Percentiles rank a stretch among this genome's conserved stretches.
These are phyloP conservation scores for Phascolomyces articulosus DNA, from an alignment of 371 early-diverging fungal species.

Conservation along the genomic window DNA sequence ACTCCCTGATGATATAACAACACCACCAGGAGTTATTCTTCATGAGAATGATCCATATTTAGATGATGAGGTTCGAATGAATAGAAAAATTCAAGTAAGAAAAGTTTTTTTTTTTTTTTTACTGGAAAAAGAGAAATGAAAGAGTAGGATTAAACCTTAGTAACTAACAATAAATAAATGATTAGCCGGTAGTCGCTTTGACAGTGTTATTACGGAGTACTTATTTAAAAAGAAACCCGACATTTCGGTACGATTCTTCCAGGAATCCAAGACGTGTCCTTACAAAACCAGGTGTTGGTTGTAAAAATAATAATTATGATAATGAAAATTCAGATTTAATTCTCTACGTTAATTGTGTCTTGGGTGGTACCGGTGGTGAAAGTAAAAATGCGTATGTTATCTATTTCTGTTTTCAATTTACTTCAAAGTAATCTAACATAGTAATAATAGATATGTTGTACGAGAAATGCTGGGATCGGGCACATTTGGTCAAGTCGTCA, in stretches of 20 bases:
- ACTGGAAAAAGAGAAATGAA: background rate
- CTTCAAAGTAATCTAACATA: no score
- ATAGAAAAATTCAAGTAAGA: background rate
- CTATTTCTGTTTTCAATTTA: no score
- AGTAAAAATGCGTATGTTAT: no score
- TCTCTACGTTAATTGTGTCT: slow-evolving; percentile 89
- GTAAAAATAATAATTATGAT: slow-evolving; percentile 89
- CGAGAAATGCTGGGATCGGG: slow-evolving; percentile 95
- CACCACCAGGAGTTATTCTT: background rate
- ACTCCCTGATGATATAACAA: background rate
- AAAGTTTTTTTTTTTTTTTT: no score
- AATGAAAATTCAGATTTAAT: slow-evolving; percentile 94
- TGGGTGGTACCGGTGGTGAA: slow-evolving; percentile 9
- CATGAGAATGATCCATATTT: no score
- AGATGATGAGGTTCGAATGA: background rate
- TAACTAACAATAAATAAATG: background rate
- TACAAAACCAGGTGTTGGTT: slow-evolving; percentile 87
- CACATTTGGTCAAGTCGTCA: slow-evolving; percentile 98
- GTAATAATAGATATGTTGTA: slow-evolving; percentile 78
- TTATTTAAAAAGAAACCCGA: slow-evolving; percentile 60
- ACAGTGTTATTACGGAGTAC: slow-evolving; percentile 6
- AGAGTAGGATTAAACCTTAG: no score
- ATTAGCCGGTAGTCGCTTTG: slow-evolving; percentile 8
- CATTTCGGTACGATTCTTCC: slow-evolving; percentile 72
- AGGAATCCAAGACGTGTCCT: slow-evolving; percentile 90